Base-by-base conservation (phyloP, 768 basidiomycete species). In the Pulveroboletus frians region DNA sequence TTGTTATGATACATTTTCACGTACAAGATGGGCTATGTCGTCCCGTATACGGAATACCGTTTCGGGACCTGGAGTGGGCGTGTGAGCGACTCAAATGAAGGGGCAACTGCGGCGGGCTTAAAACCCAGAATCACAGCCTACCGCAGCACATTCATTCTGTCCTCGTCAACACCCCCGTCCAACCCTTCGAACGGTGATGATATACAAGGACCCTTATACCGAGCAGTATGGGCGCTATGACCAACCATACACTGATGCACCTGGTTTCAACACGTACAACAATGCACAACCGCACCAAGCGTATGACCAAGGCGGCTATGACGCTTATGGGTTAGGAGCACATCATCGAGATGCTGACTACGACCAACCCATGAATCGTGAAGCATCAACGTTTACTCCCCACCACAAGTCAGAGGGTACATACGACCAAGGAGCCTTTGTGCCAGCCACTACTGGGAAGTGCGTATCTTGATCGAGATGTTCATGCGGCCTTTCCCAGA, bases 201-300 rank as follows among this genome's bases (percentile, higher is more conserved):
- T 82, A 73, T 80, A 82, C 65, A 72, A 67, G 50, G 80, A 84
- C 63, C 80, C 80, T 18, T 79, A 82, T 59, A 51, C 71, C 52
- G 71, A 64, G 43, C 69, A 63, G 43, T 56, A 57, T 40, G 62
- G 55, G n/a, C 58, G 54, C 14, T 54, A 67, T 32, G 54, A 65
- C 51, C 58, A 60, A 21, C 65, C 64, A 38, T 73, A 74, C 55
- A 54, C 56, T 30, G 68, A 74, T 26, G 55, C 60, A 17, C 59
- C 68, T 3, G 63, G 62, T 31, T 75, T 72, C 60, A 75, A 78
- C 61, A 72, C 80, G 23, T 84, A 82, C 58, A 52, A 57, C 51
- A 51, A 58, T 29, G 55, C 64, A 38, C 71, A 72, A 54, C 74
- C 76, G 14, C 76, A 81, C 46, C 73, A 75, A 31, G 69, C 77